Percentiles rank a stretch among this genome's conserved stretches.
phyloP scores from a whole-genome alignment of 768 basidiomycete species.

The Mycena rosella region DNA sequence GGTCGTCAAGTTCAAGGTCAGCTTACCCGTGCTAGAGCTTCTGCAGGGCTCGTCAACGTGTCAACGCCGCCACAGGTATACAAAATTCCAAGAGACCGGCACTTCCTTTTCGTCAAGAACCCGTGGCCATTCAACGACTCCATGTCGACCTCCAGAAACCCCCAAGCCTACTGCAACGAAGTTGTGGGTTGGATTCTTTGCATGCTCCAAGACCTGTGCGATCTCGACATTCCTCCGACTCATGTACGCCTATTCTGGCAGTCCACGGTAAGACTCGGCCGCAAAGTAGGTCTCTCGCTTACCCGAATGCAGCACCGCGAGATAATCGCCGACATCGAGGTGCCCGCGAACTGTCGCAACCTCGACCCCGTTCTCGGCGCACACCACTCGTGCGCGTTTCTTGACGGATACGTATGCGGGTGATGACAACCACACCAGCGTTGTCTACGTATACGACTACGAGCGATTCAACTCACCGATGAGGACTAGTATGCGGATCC shows the following conservation, averaged over 20 bases:
- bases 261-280: conserved; percentile 4
- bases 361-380: conserved; percentile 18
- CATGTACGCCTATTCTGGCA: conserved; percentile 1
- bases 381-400: conserved; percentile 15
- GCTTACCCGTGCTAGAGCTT: too few relatives aligned
- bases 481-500: conserved; percentile 4
- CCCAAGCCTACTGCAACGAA: not conserved
- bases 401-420: not conserved
- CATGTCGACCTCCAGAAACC: not conserved
- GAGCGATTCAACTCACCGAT: conserved; percentile 3
- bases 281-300: not conserved
- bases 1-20: too few relatives aligned
- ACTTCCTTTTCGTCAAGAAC: conserved; percentile 2
- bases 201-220: conserved; percentile 25
- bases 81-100: too few relatives aligned
- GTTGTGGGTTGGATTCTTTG: conserved; percentile 11
- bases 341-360: not conserved
- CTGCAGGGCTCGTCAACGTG: too few relatives aligned
- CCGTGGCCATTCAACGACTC: conserved; percentile 16
- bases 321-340: conserved; percentile 15
- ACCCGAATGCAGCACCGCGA: conserved; percentile 13
- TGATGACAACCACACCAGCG: not conserved
- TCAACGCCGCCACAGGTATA: too few relatives aligned
- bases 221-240: not conserved
- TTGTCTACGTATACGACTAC: conserved; percentile 21